Evolutionary conservation across 2,329 filamentous ascomycete species (phyloP), one percentile per base, ranked within the genome.

Genomic region (Zymoseptoria pseudotritici): DNA sequence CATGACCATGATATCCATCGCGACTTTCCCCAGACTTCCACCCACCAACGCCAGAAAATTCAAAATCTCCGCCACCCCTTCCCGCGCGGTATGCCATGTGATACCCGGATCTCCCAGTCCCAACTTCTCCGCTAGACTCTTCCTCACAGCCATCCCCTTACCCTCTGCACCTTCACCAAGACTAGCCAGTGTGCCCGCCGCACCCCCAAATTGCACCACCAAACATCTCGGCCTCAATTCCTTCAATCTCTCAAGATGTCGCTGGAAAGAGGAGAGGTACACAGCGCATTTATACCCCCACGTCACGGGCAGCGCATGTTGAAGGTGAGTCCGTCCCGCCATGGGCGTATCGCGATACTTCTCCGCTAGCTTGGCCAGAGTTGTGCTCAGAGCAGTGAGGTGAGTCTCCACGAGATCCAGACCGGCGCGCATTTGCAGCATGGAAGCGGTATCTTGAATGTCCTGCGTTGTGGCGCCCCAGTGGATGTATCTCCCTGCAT

Each of bases 231-330:
- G 62, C 10, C 61, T 61, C 5, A 72, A 59, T 31, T 70, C 60
- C 10, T 63, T 46, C 8, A 72, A 65, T 7, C 70, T 63, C 22
- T 63, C 58, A 10, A 66, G 59, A 53, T 72, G 69, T 8, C 70
- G 67, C 26, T 70, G 66, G 58, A 70, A 69, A 42, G 61, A 60
- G 22, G 69, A 67, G 22, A 72, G 65, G 51, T 71, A 68, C 46
- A 70, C 65, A 7, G 71, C 71, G 31, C 67, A 66, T 58, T 72
- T 72, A 61, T 71, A 72, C 21, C 71, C 71, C 53, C 71, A 72
- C 5, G 70, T 70, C 7, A 72, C 66, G 3, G 71, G 70, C 2
- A 72, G 58, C 2, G 71, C 71, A 51, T 71, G 70, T 56, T 72
- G 70, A 8, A 72, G 58, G 56, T 72, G 69, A 1, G 69, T 70